Evolutionary conservation across 495 filamentous ascomycete species (phyloP).

Genomic region (Podospora bellae-mahoneyi): DNA sequence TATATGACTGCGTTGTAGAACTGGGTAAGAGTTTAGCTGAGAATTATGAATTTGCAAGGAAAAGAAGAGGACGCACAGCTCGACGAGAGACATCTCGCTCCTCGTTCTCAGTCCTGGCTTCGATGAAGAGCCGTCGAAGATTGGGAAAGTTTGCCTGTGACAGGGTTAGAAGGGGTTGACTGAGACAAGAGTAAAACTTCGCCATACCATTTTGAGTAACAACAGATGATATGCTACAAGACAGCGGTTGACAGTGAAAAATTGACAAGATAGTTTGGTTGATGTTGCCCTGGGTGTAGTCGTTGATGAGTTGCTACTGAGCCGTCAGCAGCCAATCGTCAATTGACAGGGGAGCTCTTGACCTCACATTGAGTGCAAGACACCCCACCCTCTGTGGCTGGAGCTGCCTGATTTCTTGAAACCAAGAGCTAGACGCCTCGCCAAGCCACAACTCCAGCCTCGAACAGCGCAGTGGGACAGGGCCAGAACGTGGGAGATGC

Average conservation of each 20-base stretch:
- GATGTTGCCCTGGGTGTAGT: background rate
- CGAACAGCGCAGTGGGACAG: background rate
- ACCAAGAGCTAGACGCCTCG: background rate
- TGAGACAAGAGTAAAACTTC: background rate
- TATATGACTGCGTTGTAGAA: constrained; percentile 98
- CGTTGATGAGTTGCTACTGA: background rate
- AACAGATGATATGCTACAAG: too few species aligned
- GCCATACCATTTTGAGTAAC: background rate
- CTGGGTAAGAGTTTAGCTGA: constrained; percentile 43
- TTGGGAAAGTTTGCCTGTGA: constrained; percentile 84
- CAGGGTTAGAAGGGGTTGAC: background rate
- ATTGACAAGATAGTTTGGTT: too few species aligned
- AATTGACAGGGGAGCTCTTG: background rate
- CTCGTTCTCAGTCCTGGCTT: constrained; percentile 88
- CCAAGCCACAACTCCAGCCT: constrained; percentile 21
- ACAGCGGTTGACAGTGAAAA: too few species aligned
- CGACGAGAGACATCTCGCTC: constrained; percentile 91
- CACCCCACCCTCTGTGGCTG: constrained; percentile 24
- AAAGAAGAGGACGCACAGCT: constrained; percentile 59
- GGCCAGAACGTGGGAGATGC: constrained; percentile 12
- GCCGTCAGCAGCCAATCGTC: background rate
- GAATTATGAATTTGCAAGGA: background rate
- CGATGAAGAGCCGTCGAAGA: constrained; percentile 91
- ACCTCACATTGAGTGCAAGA: background rate
- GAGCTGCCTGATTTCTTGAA: constrained; percentile 12